Evolutionary conservation across 192 early-diverging fungal species (phyloP).

Genomic region (Coemansia sp.): DNA sequence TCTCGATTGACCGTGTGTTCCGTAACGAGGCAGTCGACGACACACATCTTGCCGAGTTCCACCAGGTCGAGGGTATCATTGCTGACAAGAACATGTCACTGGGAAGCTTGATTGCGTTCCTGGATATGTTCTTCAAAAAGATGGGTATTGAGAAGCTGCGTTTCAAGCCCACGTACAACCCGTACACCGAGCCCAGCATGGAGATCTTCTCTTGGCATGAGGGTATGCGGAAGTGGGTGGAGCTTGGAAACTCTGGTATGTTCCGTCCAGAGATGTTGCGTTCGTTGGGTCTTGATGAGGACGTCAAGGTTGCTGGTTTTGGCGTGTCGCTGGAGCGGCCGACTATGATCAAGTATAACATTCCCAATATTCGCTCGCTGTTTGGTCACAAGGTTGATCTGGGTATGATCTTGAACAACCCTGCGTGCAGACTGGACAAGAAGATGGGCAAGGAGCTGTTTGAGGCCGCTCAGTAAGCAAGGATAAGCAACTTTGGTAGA

Average conservation of each 20-base stretch:
- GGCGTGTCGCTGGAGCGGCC: slow-evolving; percentile 95
- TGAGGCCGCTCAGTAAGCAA: too few species aligned
- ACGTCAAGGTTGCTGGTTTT: slow-evolving; percentile 96
- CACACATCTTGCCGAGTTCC: slow-evolving; percentile 99
- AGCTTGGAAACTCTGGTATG: slow-evolving; percentile 98
- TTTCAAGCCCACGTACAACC: slow-evolving; percentile 99
- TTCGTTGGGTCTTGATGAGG: slow-evolving; percentile 90
- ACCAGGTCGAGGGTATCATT: slow-evolving; percentile 98
- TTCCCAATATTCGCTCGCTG: slow-evolving; percentile 92
- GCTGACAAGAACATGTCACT: slow-evolving; percentile 92
- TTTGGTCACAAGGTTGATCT: slow-evolving; percentile 94
- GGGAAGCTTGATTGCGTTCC: slow-evolving; percentile 93
- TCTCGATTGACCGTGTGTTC: slow-evolving; percentile 99
- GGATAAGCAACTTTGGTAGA: too few species aligned
- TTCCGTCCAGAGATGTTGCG: slow-evolving; percentile 99
- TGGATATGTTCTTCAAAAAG: slow-evolving; percentile 97
- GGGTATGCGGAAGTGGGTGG: slow-evolving; percentile 84
- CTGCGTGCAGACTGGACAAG: slow-evolving; percentile 91
- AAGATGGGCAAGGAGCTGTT: slow-evolving; percentile 39
- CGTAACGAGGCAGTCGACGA: slow-evolving; percentile 97
- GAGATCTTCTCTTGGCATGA: slow-evolving; percentile 98
- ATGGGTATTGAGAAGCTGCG: slow-evolving; percentile 90
- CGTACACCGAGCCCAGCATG: slow-evolving; percentile 99
- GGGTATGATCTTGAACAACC: slow-evolving; percentile 82
- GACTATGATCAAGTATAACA: slow-evolving; percentile 97